phyloP scores from a whole-genome alignment of 2,329 filamentous ascomycete species.

The Cladosporium cucumerinum region DNA sequence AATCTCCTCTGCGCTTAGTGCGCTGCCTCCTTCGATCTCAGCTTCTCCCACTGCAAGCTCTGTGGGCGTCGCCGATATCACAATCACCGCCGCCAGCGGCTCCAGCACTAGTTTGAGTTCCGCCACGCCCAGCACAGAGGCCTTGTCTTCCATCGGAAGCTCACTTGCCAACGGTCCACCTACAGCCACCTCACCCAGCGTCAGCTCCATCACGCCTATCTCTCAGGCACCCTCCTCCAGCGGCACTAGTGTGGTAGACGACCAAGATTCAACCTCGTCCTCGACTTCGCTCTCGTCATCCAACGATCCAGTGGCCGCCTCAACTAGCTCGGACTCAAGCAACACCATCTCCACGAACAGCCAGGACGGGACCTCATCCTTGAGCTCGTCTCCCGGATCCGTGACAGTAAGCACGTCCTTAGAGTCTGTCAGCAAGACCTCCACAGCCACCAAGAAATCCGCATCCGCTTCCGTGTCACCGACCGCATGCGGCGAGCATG shows the following conservation, averaged over 20 bases:
- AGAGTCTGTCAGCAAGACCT: background rate
- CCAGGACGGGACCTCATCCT: background rate
- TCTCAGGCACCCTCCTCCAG: background rate
- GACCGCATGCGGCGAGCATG: slow-evolving; percentile 42
- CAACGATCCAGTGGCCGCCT: background rate
- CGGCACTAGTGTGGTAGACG: background rate
- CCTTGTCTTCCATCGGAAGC: background rate
- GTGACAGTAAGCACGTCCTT: background rate
- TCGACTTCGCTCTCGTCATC: background rate
- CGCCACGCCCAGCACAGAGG: background rate
- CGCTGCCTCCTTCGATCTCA: background rate
- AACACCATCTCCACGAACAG: background rate
- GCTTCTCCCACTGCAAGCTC: background rate
- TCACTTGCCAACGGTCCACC: background rate
- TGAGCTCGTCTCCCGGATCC: background rate
- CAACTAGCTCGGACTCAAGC: background rate
- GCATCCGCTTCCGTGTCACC: slow-evolving; percentile 23
- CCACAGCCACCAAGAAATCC: slow-evolving; percentile 17
- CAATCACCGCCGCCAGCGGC: background rate
- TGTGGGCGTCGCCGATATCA: background rate
- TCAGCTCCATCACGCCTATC: background rate
- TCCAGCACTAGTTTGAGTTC: background rate
- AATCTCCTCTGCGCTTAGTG: background rate
- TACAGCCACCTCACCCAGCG: background rate
- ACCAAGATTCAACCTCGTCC: background rate